Evolutionary conservation across 108 stramenopile species (phyloP), one percentile per base, ranked within the genome.

Genomic region (Pseudonitzschia pungens): DNA sequence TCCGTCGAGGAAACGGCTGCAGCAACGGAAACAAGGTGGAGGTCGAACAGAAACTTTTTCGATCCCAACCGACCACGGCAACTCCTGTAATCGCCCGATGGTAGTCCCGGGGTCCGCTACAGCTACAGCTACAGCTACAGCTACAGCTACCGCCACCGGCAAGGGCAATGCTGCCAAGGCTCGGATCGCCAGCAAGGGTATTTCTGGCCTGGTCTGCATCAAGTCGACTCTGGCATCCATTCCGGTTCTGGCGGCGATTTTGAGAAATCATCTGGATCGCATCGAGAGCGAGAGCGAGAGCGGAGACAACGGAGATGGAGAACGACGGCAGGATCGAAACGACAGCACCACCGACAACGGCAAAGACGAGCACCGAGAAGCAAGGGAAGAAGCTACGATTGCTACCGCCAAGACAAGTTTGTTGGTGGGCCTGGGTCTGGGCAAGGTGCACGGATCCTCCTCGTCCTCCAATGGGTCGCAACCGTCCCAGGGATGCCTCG

Each of bases 181-280:
- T 10, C 75, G 89, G 53, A 63, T 86, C 26, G 92, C 95, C 20
- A 87, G 91, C 70, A 86, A 82, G 52, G 95, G 95, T 18, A 96
- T 96, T 56, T 85, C 89, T 29, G 85, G 89, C 29, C 73, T 96
- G 75, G 88, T 96, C 26, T 89, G 86, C 55, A 89, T 96, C 74
- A 96, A 96, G 74, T 86, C 89, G 21, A 86, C 87, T 2, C 70
- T 96, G 51, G 66, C 76, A 56, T 81, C 80, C 18, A 68, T 96
- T 54, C 90, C 90, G 12, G 73, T 83, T 14, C 80, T 96, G 41
- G 89, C 88, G 4, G 53, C 77, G 36, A 81, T 81, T 21, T 72
- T 96, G 71, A 81, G 87, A 52, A 85, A 84, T 3, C 89, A 90
- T 45, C 70, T 95, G 58, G 84, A 62, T 33, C 29, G 33, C 69